Conservation (phyloP, 208 protist genomes). For the Leishmania tropica region DNA sequence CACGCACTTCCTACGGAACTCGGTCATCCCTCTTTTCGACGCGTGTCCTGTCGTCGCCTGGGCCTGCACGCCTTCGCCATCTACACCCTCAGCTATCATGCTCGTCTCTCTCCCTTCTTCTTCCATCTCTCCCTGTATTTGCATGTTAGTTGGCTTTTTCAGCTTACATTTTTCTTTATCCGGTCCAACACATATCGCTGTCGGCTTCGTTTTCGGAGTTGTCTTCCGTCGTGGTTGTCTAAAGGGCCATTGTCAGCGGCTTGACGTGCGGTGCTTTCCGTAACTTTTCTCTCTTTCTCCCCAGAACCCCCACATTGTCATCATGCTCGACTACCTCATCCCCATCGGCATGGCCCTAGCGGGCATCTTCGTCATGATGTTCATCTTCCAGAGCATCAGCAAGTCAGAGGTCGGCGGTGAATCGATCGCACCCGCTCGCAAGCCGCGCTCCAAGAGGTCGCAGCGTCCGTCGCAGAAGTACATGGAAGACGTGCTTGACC, state of each 20-base stretch:
- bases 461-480: slow-evolving; percentile 34
- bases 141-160: not conserved
- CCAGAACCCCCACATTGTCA: not conserved
- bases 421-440: slow-evolving; percentile 12
- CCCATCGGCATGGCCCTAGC: slow-evolving; percentile 60
- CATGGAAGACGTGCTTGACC: slow-evolving; percentile 57
- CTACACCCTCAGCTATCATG: not conserved
- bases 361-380: slow-evolving; percentile 66
- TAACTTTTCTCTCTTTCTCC: slow-evolving; percentile 8
- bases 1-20: not conserved
- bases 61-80: not conserved
- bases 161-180: not conserved
- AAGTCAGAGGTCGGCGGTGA: slow-evolving; percentile 32
- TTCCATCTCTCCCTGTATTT: not conserved
- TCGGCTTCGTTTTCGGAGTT: not conserved
- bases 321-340: slow-evolving; percentile 75
- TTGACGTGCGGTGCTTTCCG: not conserved
- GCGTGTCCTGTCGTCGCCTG: not conserved
- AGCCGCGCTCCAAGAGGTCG: slow-evolving; percentile 41
- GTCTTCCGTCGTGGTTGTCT: not conserved
- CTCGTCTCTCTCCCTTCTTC: not conserved
- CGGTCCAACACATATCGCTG: not conserved
- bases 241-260: not conserved
- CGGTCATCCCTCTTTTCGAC: not conserved
- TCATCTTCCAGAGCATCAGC: slow-evolving; percentile 70